These are phyloP conservation scores for Calonectria hongkongensis DNA, from an alignment of 2,329 filamentous ascomycete genomes.

Conservation along the genomic window DNA sequence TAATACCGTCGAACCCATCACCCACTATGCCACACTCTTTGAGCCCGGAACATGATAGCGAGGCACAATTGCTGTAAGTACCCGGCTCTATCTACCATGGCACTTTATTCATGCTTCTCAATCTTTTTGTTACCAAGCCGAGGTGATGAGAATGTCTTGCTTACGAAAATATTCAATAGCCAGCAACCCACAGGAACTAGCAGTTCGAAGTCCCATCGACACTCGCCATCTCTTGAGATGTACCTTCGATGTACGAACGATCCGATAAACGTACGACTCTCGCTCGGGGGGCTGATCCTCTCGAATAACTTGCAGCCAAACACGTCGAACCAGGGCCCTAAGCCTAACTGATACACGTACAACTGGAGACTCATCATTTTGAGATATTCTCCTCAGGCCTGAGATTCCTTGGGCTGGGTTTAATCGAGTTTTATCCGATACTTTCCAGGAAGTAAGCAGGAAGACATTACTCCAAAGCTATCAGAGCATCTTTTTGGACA, in stretches of 20 bases:
- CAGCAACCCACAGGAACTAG: not conserved
- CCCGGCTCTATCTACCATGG: not conserved
- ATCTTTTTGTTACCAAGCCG: no score
- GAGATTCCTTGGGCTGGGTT: not conserved
- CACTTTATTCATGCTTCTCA: not conserved
- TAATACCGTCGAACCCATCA: no score
- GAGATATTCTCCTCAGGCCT: not conserved
- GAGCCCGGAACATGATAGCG: not conserved
- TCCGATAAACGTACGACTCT: slow-evolving; percentile 5
- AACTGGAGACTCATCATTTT: no score
- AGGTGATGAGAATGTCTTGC: not conserved
- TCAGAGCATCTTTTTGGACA: not conserved
- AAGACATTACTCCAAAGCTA: not conserved
- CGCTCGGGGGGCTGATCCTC: not conserved
- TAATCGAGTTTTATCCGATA: not conserved
- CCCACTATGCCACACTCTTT: not conserved
- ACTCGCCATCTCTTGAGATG: slow-evolving; percentile 9
- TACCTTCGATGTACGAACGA: not conserved
- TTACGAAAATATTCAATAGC: not conserved
- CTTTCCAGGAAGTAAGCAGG: not conserved
- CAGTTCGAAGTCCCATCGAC: not conserved
- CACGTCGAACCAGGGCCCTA: not conserved
- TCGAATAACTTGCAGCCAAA: not conserved
- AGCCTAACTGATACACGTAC: not conserved
- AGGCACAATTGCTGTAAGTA: not conserved